Conservation (phyloP, 805 yeast genomes). For the Yamadazyma kitorensis region DNA sequence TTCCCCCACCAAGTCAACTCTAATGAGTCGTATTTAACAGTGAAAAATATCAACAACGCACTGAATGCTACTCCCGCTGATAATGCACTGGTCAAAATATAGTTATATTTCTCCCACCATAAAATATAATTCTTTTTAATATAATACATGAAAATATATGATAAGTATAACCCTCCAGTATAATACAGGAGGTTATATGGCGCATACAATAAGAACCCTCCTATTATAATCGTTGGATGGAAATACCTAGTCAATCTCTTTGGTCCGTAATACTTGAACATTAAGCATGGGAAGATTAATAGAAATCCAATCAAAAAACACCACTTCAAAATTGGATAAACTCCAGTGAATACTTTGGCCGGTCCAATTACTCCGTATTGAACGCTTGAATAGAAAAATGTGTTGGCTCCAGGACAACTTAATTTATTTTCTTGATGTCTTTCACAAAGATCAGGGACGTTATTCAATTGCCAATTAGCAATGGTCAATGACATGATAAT, state of each 20-base stretch:
- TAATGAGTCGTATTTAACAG: constrained; percentile 44
- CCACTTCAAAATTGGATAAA: constrained; percentile 54
- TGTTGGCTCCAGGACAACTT: constrained; percentile 44
- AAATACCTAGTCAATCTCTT: constrained; percentile 31
- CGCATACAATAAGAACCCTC: constrained; percentile 47
- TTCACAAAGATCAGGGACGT: constrained; percentile 35
- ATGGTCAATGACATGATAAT: constrained; percentile 31
- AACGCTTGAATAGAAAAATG: constrained; percentile 50
- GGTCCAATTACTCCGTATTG: constrained; percentile 62
- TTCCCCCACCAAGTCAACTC: constrained; percentile 68
- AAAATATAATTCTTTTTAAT: constrained; percentile 46
- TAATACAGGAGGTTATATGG: constrained; percentile 51
- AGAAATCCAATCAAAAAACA: constrained; percentile 56
- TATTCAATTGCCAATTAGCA: constrained; percentile 39
- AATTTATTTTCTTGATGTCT: constrained; percentile 33
- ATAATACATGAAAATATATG: constrained; percentile 55
- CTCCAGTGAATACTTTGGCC: constrained; percentile 51
- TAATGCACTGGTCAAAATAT: constrained; percentile 56
- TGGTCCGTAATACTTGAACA: constrained; percentile 37
- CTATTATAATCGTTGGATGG: constrained; percentile 54
- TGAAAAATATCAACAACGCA: constrained; percentile 57
- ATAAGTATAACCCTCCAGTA: constrained; percentile 62
- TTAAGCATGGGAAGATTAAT: constrained; percentile 34
- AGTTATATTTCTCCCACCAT: constrained; percentile 76
- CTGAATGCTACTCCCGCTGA: constrained; percentile 64